Conservation (phyloP, 768 basidiomycete species). For the Coprinopsis cinerea region DNA sequence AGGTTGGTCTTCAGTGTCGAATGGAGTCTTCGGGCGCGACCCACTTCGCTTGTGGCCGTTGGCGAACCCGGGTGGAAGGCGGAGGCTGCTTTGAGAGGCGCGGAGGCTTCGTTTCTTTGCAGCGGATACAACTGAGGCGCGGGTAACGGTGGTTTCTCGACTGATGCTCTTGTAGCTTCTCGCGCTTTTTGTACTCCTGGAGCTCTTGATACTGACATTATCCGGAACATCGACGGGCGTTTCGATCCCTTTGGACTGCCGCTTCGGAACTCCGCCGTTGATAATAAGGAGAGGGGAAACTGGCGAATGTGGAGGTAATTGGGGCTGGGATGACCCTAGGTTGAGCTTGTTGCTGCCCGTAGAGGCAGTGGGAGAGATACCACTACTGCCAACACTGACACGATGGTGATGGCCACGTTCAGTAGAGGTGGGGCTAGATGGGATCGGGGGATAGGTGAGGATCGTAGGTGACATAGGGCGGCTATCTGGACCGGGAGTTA, state of each 20-base stretch:
- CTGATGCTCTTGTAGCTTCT: conserved; percentile 25
- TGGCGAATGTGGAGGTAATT: conserved; percentile 17
- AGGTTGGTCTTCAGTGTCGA: conserved; percentile 21
- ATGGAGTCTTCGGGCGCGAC: conserved; percentile 17
- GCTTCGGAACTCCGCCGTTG: conserved; percentile 9
- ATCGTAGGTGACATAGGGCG: conserved; percentile 15
- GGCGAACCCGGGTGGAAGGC: conserved; percentile 39
- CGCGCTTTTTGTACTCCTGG: conserved; percentile 28
- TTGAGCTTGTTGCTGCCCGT: conserved; percentile 5
- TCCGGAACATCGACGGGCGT: conserved; percentile 27
- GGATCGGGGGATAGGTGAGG: conserved; percentile 5
- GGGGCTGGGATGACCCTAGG: neutral
- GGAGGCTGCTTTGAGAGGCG: conserved; percentile 60
- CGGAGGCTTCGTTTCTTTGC: conserved; percentile 61
- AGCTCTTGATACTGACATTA: conserved; percentile 33
- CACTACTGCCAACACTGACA: neutral
- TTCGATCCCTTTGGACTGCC: conserved; percentile 20
- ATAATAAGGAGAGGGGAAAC: conserved; percentile 15
- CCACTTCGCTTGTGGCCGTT: conserved; percentile 18
- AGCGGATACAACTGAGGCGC: conserved; percentile 47
- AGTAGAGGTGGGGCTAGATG: conserved; percentile 7
- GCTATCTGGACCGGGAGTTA: conserved; percentile 20
- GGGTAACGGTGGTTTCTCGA: conserved; percentile 20
- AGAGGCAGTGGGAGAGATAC: neutral
- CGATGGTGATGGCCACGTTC: neutral